These are phyloP conservation scores for Neurospora discreta DNA, from an alignment of 495 filamentous ascomycete species.

Conservation along the genomic window DNA sequence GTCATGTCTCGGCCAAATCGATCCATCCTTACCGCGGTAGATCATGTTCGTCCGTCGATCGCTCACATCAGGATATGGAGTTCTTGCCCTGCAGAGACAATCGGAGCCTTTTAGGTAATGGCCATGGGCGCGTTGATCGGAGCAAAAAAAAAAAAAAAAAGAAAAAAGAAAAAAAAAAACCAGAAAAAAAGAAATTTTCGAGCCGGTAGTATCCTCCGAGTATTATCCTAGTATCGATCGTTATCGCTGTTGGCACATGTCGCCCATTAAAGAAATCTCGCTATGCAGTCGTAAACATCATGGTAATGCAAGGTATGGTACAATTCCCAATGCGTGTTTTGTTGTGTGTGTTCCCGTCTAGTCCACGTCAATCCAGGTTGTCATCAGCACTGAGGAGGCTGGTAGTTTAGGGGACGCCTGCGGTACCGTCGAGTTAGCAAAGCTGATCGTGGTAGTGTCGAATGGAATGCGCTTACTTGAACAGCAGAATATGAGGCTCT, in stretches of 20 bases:
- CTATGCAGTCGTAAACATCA: conserved; percentile 29
- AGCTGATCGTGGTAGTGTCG: neutral
- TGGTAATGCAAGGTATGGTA: conserved; percentile 19
- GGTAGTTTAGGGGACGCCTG: conserved; percentile 81
- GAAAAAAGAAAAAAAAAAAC: too few species aligned
- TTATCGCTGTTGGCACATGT: neutral
- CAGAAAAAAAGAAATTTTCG: too few species aligned
- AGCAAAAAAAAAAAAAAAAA: too few species aligned
- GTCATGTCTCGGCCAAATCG: neutral
- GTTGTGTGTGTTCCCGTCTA: neutral
- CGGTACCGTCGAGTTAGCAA: neutral
- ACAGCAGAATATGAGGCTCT: conserved; percentile 93
- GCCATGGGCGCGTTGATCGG: neutral
- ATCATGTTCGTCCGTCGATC: neutral
- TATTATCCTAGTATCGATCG: neutral
- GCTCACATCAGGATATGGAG: neutral
- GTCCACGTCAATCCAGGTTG: neutral
- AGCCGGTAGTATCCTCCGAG: neutral
- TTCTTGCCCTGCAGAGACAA: neutral
- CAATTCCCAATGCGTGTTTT: conserved; percentile 1
- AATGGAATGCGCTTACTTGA: conserved; percentile 62
- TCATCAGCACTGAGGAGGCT: conserved; percentile 47
- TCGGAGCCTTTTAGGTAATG: neutral
- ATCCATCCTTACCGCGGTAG: neutral
- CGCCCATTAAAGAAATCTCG: conserved; percentile 11